phyloP scores from a whole-genome alignment of 768 basidiomycete genomes.

The Leccinellum rugosiceps region DNA sequence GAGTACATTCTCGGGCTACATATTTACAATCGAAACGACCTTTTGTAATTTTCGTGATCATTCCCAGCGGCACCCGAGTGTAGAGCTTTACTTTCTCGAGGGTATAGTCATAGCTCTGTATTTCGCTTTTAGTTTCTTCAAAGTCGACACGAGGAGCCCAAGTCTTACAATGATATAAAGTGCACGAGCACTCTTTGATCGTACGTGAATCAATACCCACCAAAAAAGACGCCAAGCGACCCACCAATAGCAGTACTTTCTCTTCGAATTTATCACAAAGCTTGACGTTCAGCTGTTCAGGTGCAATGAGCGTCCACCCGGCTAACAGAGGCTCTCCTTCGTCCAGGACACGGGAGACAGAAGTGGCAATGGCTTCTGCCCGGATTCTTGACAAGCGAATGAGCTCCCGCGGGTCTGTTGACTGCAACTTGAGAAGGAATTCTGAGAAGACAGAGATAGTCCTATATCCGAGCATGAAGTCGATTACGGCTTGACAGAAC shows the following conservation, averaged over 20 bases:
- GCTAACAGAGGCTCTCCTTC: slow-evolving; percentile 76
- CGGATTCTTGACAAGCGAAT: slow-evolving; percentile 87
- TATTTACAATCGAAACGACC: slow-evolving; percentile 28
- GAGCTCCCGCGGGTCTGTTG: slow-evolving; percentile 89
- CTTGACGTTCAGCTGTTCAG: slow-evolving; percentile 69
- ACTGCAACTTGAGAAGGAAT: slow-evolving; percentile 83
- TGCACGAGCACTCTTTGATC: slow-evolving; percentile 40
- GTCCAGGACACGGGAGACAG: slow-evolving; percentile 67
- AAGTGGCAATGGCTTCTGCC: slow-evolving; percentile 89
- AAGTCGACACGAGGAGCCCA: background rate
- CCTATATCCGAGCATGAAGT: slow-evolving; percentile 86
- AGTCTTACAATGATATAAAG: slow-evolving; percentile 74
- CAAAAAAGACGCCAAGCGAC: slow-evolving; percentile 27
- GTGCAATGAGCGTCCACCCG: slow-evolving; percentile 93
- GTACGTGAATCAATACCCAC: slow-evolving; percentile 1
- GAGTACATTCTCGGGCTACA: background rate
- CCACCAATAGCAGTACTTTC: slow-evolving; percentile 84
- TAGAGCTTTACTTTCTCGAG: slow-evolving; percentile 89
- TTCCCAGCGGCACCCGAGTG: slow-evolving; percentile 83
- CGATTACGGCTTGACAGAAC: slow-evolving; percentile 96
- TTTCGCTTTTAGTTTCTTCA: slow-evolving; percentile 1
- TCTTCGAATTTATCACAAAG: slow-evolving; percentile 86
- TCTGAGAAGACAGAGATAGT: slow-evolving; percentile 88
- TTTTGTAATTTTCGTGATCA: slow-evolving; percentile 74
- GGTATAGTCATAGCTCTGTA: slow-evolving; percentile 88